These are phyloP conservation scores for Aschersonia sp. DNA, from an alignment of 2,329 filamentous ascomycete genomes.

Conservation along the genomic window DNA sequence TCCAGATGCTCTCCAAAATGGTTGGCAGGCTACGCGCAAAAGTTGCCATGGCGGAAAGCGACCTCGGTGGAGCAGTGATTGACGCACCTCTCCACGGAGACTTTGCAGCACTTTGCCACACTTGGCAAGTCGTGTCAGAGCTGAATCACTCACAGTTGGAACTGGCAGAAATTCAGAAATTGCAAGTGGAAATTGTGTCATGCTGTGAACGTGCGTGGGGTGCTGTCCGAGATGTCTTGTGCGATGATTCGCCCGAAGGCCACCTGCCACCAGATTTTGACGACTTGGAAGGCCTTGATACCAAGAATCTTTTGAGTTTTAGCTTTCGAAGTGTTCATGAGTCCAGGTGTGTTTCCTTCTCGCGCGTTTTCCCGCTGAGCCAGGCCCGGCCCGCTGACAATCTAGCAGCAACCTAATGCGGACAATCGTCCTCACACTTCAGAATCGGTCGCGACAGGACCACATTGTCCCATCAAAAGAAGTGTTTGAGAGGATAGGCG, in stretches of 20 bases:
- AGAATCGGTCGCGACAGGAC: conserved; percentile 27
- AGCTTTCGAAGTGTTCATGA: conserved; percentile 94
- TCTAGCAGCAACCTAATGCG: conserved; percentile 56
- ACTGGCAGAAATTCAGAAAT: conserved; percentile 16
- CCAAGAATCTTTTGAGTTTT: conserved; percentile 84
- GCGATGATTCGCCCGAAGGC: conserved; percentile 88
- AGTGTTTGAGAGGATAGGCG: conserved; percentile 52
- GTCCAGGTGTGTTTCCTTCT: conserved; percentile 47
- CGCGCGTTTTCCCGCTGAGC: background rate
- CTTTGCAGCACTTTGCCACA: conserved; percentile 48
- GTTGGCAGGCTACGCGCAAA: conserved; percentile 49
- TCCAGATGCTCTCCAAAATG: conserved; percentile 40
- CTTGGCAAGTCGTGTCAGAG: conserved; percentile 35
- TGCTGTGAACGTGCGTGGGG: conserved; percentile 61
- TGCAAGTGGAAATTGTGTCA: conserved; percentile 42
- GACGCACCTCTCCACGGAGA: conserved; percentile 55
- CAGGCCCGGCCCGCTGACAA: background rate
- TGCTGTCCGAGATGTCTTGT: conserved; percentile 63
- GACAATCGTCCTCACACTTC: conserved; percentile 39
- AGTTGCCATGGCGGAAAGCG: conserved; percentile 42
- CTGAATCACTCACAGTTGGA: conserved; percentile 22
- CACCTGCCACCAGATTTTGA: conserved; percentile 66
- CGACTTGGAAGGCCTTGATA: conserved; percentile 55
- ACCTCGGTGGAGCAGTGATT: conserved; percentile 52
- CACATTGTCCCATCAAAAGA: conserved; percentile 31